Base-by-base conservation (phyloP, 169 alveolate genomes). In the Plasmodium coatneyi region DNA sequence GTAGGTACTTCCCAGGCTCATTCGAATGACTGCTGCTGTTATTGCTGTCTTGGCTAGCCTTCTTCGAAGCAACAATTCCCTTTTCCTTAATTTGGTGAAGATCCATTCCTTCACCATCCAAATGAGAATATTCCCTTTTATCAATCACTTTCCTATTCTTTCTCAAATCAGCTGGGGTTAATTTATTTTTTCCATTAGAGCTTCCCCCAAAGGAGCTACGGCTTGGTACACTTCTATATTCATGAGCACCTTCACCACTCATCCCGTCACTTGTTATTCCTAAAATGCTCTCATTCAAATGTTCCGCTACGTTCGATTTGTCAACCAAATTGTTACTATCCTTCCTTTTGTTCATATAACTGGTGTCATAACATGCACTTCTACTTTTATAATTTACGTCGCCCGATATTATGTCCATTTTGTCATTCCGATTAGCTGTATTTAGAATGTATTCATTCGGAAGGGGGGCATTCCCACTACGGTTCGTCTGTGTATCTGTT, bases 1-100 rank as follows among this genome's bases (percentile, higher is more conserved):
- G 49, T 52, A 83, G 70, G 30, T 36, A 66, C 49, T 70, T 83
- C 30, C 92, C 92, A 19, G 92, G 52, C 25, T 56, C 90, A 74
- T 41, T 41, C 22, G 71, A 41, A 22, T 34, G 25, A 6, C 43
- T 25, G 30, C 71, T 49, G 14, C 22, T 49, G 30, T 30, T 54
- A 28, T 28, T 71, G 36, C 71, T 79, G 6, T 19, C 30, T 79
- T 79, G 46, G 56, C 32, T 28, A 36, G 71, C 6, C 54, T 5
- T 43, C 2, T 79, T 79, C 34, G 56, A 10, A 41, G n/a, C 5
- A 79, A 4, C 32, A 14, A 41, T 79, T 79, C 22, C 84, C 46
- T 4, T 79, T 25, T 66, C 41, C 22, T 25, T 66, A 28, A 25
- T 66, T 66, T 66, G n/a, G 22, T 66, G 22, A 66, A 25, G 76